A percentile compares a stretch with the other conserved stretches of the same genome.
These are phyloP conservation scores for Ogataea salicorniae DNA, from an alignment of 805 yeast genomes.

Conservation along the genomic window DNA sequence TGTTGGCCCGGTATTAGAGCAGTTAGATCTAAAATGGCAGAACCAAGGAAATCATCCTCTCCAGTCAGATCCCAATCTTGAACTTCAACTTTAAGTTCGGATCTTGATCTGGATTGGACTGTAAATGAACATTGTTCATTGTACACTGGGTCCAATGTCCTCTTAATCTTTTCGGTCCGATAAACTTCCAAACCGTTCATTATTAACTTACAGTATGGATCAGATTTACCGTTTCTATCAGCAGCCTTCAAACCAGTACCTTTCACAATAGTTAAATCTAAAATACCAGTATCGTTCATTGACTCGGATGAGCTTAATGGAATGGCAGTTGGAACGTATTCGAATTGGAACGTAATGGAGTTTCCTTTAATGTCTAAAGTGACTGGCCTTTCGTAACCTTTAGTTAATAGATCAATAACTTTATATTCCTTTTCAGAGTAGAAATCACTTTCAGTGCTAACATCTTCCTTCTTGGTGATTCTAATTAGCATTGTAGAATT, in stretches of 20 bases:
- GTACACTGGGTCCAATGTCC: slow-evolving; percentile 71
- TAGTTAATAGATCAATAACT: slow-evolving; percentile 51
- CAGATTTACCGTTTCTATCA: slow-evolving; percentile 73
- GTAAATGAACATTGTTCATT: slow-evolving; percentile 60
- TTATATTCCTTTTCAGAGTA: slow-evolving; percentile 43
- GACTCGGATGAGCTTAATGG: slow-evolving; percentile 55
- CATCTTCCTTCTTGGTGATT: slow-evolving; percentile 47
- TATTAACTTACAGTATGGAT: slow-evolving; percentile 55
- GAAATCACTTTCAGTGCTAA: slow-evolving; percentile 43
- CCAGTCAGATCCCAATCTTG: slow-evolving; percentile 81
- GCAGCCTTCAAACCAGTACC: slow-evolving; percentile 53
- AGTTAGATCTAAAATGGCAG: slow-evolving; percentile 44
- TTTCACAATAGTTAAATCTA: slow-evolving; percentile 51
- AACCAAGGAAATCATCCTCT: slow-evolving; percentile 56
- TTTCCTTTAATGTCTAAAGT: slow-evolving; percentile 37
- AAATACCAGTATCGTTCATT: slow-evolving; percentile 60
- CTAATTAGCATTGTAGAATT: slow-evolving; percentile 55
- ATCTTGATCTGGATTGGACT: slow-evolving; percentile 57
- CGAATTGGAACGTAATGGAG: slow-evolving; percentile 43
- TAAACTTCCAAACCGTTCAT: slow-evolving; percentile 49
- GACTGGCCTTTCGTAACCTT: slow-evolving; percentile 42
- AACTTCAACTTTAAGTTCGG: slow-evolving; percentile 42
- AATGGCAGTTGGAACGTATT: slow-evolving; percentile 55
- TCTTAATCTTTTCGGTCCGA: slow-evolving; percentile 60
- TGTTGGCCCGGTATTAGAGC: slow-evolving; percentile 39